phyloP scores from a whole-genome alignment of 768 basidiomycete genomes.

The Tephrocybe sp. region DNA sequence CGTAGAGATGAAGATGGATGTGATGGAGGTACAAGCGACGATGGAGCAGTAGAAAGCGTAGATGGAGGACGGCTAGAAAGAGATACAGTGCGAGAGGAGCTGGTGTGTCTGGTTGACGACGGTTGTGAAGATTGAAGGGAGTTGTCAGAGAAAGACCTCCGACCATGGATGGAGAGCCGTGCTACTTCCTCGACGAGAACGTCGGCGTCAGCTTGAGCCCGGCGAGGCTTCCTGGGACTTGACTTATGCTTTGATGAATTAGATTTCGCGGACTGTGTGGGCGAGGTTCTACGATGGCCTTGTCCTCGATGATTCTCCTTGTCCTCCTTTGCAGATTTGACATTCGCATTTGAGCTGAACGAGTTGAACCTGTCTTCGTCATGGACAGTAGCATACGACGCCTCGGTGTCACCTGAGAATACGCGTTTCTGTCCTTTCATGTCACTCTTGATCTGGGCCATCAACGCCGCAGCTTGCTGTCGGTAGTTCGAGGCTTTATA shows the following conservation, averaged over 20 bases:
- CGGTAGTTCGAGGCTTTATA: slow-evolving; percentile 71
- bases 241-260: slow-evolving; percentile 22
- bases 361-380: slow-evolving; percentile 29
- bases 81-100: slow-evolving; percentile 23
- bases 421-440: slow-evolving; percentile 72
- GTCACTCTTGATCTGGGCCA: slow-evolving; percentile 83
- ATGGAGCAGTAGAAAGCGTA: slow-evolving; percentile 15
- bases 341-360: slow-evolving; percentile 15
- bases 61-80: slow-evolving; percentile 25
- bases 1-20: slow-evolving; percentile 55
- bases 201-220: slow-evolving; percentile 35
- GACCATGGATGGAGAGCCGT: slow-evolving; percentile 41
- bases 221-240: slow-evolving; percentile 43
- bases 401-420: slow-evolving; percentile 65
- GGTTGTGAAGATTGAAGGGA: slow-evolving; percentile 17
- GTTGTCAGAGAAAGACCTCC: slow-evolving; percentile 23
- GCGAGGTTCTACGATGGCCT: slow-evolving; percentile 28
- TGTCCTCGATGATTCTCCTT: slow-evolving; percentile 31
- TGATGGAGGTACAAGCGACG: slow-evolving; percentile 34
- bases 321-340: slow-evolving; percentile 15
- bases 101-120: slow-evolving; percentile 17
- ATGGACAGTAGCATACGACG: slow-evolving; percentile 39
- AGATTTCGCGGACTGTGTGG: slow-evolving; percentile 11
- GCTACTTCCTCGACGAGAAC: slow-evolving; percentile 39
- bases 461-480: slow-evolving; percentile 72